Percentiles rank a stretch among this genome's conserved stretches.
Conservation (phyloP, 345 rosid species). For the Ceriops zippeliana region DNA sequence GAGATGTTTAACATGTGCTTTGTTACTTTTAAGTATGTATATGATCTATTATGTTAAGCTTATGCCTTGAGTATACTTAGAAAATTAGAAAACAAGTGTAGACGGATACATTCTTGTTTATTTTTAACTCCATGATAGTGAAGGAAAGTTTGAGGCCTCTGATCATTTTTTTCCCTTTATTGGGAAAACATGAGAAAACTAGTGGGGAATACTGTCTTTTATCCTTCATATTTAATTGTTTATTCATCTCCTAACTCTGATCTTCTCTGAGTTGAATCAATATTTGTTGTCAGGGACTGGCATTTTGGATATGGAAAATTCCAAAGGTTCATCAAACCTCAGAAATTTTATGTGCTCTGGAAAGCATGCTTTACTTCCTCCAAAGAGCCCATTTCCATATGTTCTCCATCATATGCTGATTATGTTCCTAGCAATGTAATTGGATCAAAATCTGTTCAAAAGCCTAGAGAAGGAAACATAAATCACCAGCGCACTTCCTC, state of each 20-base stretch:
- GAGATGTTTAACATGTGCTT: background rate
- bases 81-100: background rate
- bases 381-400: constrained; percentile 81
- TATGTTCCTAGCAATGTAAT: constrained; percentile 46
- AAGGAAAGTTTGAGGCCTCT: background rate
- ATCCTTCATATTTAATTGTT: no score
- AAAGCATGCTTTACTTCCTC: constrained; percentile 86
- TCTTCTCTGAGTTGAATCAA: background rate
- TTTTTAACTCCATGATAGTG: background rate
- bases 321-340: constrained; percentile 69
- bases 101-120: background rate
- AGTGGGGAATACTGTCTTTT: no score
- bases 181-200: background rate
- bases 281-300: constrained; percentile 29
- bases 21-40: background rate
- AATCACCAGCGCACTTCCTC: constrained; percentile 93
- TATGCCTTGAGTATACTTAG: background rate
- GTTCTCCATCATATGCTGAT: constrained; percentile 65
- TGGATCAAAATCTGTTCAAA: constrained; percentile 69
- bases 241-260: background rate
- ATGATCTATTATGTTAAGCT: background rate
- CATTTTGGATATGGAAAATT: constrained; percentile 57
- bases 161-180: background rate
- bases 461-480: constrained; percentile 50
- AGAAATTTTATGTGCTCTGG: constrained; percentile 66